A percentile compares a stretch with the other conserved stretches of the same genome.
phyloP scores from a whole-genome alignment of 176 grass and related monocot species.

The Microstegium vimineum region DNA sequence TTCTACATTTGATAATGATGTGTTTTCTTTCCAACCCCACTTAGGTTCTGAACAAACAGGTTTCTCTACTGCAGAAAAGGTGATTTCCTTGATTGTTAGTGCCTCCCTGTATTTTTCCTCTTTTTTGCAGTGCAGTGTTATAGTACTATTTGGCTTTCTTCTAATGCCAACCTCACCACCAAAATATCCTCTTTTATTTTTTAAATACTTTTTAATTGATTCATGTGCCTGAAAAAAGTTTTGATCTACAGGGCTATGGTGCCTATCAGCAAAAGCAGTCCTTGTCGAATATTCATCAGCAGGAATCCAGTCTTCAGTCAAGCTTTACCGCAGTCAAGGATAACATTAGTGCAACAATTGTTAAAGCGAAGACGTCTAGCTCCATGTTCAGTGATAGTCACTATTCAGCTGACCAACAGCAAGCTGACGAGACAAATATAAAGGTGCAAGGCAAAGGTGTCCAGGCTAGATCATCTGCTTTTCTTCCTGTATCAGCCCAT shows the following conservation, averaged over 20 bases:
- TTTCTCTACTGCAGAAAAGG: slow-evolving; percentile 58
- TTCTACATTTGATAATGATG: slow-evolving; percentile 45
- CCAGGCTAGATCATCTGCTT: slow-evolving; percentile 34
- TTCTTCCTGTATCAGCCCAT: slow-evolving; percentile 23
- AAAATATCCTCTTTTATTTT: background rate
- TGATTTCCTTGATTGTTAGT: slow-evolving; percentile 2
- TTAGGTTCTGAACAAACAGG: slow-evolving; percentile 33
- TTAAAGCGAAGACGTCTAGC: slow-evolving; percentile 34
- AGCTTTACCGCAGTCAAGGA: slow-evolving; percentile 52
- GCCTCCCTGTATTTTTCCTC: background rate
- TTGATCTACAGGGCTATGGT: slow-evolving; percentile 12
- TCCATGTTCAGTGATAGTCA: slow-evolving; percentile 47
- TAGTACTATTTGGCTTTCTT: background rate
- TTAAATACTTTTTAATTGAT: background rate
- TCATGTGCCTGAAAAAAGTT: slow-evolving; percentile 1
- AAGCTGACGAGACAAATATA: slow-evolving; percentile 34
- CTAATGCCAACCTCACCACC: slow-evolving; percentile 6
- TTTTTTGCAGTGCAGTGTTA: background rate
- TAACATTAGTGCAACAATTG: slow-evolving; percentile 21
- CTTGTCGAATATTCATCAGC: slow-evolving; percentile 34
- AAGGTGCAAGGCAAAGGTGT: slow-evolving; percentile 39
- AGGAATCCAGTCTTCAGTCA: slow-evolving; percentile 53
- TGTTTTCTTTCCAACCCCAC: slow-evolving; percentile 77
- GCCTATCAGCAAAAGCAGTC: slow-evolving; percentile 30
- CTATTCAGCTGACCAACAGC: slow-evolving; percentile 39